phyloP scores from a whole-genome alignment of 2,329 filamentous ascomycete species.

The Geosmithia morbida region DNA sequence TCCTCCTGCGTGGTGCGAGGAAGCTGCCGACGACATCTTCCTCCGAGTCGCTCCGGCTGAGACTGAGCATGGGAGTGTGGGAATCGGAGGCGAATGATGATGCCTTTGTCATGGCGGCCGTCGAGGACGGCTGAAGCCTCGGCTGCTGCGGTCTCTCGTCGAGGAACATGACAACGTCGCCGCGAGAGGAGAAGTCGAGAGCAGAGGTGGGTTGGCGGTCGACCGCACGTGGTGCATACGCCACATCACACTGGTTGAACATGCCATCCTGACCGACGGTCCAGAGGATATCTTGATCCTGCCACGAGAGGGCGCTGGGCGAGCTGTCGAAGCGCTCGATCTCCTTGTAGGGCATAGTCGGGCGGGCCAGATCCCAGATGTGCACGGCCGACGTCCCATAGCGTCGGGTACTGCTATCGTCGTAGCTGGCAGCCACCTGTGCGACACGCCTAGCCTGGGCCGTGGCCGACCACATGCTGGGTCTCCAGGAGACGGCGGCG shows the following conservation, averaged over 20 bases:
- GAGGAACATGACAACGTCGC: conserved; percentile 46
- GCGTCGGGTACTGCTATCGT: conserved; percentile 37
- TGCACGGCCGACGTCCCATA: conserved; percentile 46
- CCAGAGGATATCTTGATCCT: conserved; percentile 51
- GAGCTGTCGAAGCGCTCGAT: conserved; percentile 45
- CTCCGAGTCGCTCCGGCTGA: conserved; percentile 49
- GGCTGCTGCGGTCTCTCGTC: conserved; percentile 37
- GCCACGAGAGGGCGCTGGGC: conserved; percentile 47
- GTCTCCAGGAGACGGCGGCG: conserved; percentile 45
- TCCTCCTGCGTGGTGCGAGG: conserved; percentile 29
- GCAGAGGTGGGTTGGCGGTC: conserved; percentile 48
- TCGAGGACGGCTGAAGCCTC: conserved; percentile 24
- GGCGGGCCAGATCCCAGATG: conserved; percentile 54
- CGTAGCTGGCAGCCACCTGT: conserved; percentile 47
- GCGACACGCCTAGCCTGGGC: conserved; percentile 44
- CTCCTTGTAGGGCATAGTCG: conserved; percentile 52
- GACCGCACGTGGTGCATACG: conserved; percentile 47
- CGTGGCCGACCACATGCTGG: conserved; percentile 50
- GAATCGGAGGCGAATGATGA: conserved; percentile 30
- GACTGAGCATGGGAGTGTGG: conserved; percentile 32
- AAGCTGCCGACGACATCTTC: conserved; percentile 44
- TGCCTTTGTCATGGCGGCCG: conserved; percentile 4
- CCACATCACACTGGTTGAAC: conserved; percentile 51
- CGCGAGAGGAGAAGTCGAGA: conserved; percentile 43
- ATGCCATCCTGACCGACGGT: conserved; percentile 46